Conservation (phyloP, 2,329 filamentous ascomycete species). For the Mycosphaerella sp. region DNA sequence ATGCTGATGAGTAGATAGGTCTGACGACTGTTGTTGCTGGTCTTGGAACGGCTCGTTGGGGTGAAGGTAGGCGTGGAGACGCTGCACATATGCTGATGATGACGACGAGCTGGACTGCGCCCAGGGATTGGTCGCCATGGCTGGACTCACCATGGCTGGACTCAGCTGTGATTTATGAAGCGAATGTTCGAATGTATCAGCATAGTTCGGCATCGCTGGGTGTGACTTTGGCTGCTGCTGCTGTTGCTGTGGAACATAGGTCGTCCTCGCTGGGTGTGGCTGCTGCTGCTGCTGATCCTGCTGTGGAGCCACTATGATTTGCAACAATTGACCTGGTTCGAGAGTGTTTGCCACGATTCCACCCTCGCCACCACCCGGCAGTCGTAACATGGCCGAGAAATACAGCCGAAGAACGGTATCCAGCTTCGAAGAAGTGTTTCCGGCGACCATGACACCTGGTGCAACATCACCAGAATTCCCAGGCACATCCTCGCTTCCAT, state of each 20-base stretch:
- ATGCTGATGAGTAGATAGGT: background rate
- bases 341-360: background rate
- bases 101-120: too few relatives aligned
- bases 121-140: background rate
- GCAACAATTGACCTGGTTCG: background rate
- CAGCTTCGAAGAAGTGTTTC: background rate
- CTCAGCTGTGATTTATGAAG: background rate
- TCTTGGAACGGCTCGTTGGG: too few relatives aligned
- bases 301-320: background rate
- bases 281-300: background rate
- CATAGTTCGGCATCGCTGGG: background rate
- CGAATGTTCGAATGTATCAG: background rate
- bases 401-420: background rate
- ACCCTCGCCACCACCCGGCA: background rate
- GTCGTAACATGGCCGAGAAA: background rate
- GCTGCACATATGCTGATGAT: too few relatives aligned
- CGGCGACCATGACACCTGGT: background rate
- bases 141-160: background rate
- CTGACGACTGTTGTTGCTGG: too few relatives aligned
- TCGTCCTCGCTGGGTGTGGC: background rate
- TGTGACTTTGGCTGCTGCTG: background rate
- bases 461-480: background rate
- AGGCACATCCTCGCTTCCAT: background rate
- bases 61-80: too few relatives aligned
- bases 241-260: background rate